phyloP scores from a whole-genome alignment of 2,329 filamentous ascomycete species.

The Arthrinium phaeospermum region DNA sequence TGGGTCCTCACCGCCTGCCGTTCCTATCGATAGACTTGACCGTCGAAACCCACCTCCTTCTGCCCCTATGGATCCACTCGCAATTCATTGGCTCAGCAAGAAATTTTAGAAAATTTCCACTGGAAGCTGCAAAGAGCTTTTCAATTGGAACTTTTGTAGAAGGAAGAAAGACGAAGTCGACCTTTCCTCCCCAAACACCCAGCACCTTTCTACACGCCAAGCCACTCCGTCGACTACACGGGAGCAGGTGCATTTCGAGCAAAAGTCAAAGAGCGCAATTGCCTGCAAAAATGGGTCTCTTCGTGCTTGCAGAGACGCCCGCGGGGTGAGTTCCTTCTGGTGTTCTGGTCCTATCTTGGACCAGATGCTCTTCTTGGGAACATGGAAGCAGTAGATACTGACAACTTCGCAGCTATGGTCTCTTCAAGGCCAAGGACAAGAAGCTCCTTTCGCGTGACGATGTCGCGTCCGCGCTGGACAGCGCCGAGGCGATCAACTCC shows the following conservation, averaged over 20 bases:
- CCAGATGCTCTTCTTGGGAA: slow-evolving; percentile 23
- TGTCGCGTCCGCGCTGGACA: slow-evolving; percentile 74
- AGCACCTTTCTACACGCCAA: slow-evolving; percentile 8
- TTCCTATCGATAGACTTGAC: background rate
- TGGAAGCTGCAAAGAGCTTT: slow-evolving; percentile 17
- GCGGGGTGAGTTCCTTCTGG: slow-evolving; percentile 64
- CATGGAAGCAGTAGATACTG: slow-evolving; percentile 25
- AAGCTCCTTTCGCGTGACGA: slow-evolving; percentile 92
- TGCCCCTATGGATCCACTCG: slow-evolving; percentile 12
- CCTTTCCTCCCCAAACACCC: slow-evolving; percentile 11
- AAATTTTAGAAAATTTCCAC: slow-evolving; percentile 17
- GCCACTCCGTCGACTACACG: slow-evolving; percentile 5
- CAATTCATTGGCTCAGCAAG: slow-evolving; percentile 12
- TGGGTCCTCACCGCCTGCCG: background rate
- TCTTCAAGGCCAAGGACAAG: slow-evolving; percentile 99
- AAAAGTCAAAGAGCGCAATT: slow-evolving; percentile 13
- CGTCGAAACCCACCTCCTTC: slow-evolving; percentile 4
- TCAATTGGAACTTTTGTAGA: slow-evolving; percentile 18
- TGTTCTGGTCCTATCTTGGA: background rate
- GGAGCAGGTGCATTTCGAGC: background rate
- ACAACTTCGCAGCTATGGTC: slow-evolving; percentile 74
- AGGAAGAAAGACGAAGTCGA: slow-evolving; percentile 2
- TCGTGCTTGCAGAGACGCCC: slow-evolving; percentile 92
- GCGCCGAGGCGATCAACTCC: slow-evolving; percentile 83
- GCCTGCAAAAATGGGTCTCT: slow-evolving; percentile 75